Percentiles rank a stretch among this genome's conserved stretches.
phyloP scores from a whole-genome alignment of 306 rosid genomes.

The Cotoneaster glaucophyllus region DNA sequence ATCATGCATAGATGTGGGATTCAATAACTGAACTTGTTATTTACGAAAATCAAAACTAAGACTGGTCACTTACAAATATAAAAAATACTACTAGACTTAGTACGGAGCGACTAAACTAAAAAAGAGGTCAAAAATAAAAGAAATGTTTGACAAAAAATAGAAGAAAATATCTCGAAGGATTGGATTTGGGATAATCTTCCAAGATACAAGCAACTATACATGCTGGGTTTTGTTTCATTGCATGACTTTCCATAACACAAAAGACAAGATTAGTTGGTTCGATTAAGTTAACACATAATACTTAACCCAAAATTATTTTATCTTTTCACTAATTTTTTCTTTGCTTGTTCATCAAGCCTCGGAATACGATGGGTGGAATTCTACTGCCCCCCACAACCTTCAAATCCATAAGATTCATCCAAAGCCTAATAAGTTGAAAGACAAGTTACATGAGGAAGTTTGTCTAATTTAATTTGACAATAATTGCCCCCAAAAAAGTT shows the following conservation, averaged over 20 bases:
- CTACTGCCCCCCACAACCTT: neutral
- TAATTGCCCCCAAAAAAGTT: slow-evolving; percentile 1
- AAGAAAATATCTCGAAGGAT: no score
- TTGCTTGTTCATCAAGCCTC: neutral
- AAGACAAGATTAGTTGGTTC: neutral
- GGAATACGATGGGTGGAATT: neutral
- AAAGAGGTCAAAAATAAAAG: no score
- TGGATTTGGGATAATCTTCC: neutral
- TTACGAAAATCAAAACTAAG: no score
- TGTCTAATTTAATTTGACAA: slow-evolving; percentile 1
- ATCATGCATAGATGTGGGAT: no score
- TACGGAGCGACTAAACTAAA: neutral
- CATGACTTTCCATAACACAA: neutral
- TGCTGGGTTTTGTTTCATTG: neutral
- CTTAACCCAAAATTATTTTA: neutral
- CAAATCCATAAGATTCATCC: neutral
- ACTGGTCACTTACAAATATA: neutral
- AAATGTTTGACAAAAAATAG: neutral
- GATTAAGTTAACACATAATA: no score
- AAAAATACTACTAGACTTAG: no score
- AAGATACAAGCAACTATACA: no score
- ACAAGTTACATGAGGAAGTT: slow-evolving; percentile 4
- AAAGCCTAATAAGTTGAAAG: slow-evolving; percentile 2
- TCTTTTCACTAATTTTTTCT: neutral
- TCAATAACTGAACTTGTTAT: no score